A percentile compares a stretch with the other conserved stretches of the same genome.
These are phyloP conservation scores for Royoungia palumana DNA, from an alignment of 768 basidiomycete genomes.

Conservation along the genomic window DNA sequence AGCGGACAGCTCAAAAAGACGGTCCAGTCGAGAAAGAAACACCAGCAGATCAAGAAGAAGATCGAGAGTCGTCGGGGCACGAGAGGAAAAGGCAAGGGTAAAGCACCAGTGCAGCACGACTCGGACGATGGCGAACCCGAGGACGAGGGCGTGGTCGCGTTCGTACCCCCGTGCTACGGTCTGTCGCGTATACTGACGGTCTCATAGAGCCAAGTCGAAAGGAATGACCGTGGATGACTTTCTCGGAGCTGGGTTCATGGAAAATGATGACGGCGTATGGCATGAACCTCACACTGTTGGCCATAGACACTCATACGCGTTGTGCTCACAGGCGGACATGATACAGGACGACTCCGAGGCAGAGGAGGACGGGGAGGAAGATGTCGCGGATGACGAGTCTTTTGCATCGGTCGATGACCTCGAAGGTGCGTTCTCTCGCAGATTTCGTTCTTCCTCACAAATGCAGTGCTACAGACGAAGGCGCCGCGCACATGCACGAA, in stretches of 20 bases:
- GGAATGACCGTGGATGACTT: constrained; percentile 77
- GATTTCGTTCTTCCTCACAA: background rate
- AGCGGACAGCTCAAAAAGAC: constrained; percentile 86
- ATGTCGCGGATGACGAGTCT: constrained; percentile 53
- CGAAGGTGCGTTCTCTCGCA: constrained; percentile 45
- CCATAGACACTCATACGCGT: constrained; percentile 2
- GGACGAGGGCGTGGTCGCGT: constrained; percentile 8
- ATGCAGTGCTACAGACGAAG: constrained; percentile 51
- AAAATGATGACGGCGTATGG: constrained; percentile 41
- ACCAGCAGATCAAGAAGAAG: constrained; percentile 72
- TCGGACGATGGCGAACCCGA: constrained; percentile 31
- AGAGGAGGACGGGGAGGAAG: constrained; percentile 45
- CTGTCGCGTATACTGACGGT: background rate
- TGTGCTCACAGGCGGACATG: constrained; percentile 18
- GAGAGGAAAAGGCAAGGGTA: constrained; percentile 37
- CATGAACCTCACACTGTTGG: background rate
- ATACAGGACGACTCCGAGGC: constrained; percentile 30
- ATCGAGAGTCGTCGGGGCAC: constrained; percentile 55
- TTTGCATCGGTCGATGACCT: constrained; percentile 79
- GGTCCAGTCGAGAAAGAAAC: constrained; percentile 79
- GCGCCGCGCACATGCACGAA: constrained; percentile 70
- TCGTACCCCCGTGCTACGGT: background rate
- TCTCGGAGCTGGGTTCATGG: constrained; percentile 71
- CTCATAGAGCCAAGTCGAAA: constrained; percentile 13
- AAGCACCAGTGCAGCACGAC: constrained; percentile 26